Evolutionary conservation across 768 basidiomycete species (phyloP).

Genomic region (Flagelloscypha sp.): DNA sequence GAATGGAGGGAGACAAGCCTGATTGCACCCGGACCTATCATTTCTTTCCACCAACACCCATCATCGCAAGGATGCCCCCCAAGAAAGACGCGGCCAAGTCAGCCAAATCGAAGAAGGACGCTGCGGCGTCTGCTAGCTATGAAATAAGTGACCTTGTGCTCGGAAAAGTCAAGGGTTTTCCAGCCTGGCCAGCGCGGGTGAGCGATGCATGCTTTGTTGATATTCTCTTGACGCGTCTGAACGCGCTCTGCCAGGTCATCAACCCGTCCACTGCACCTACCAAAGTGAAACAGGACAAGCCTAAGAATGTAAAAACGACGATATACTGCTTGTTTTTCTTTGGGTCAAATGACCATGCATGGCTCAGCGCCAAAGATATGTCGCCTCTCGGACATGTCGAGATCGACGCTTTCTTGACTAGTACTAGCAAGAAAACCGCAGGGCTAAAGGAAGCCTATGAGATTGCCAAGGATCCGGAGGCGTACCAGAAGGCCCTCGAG

Average conservation of each 20-base stretch:
- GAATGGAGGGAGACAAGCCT: background rate
- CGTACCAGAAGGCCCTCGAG: constrained; percentile 48
- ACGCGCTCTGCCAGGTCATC: constrained; percentile 69
- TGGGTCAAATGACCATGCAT: constrained; percentile 47
- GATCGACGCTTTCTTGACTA: constrained; percentile 76
- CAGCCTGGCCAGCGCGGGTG: constrained; percentile 93
- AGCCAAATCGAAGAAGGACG: too few relatives aligned
- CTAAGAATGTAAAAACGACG: constrained; percentile 58
- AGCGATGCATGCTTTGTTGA: constrained; percentile 26
- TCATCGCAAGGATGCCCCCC: too few relatives aligned
- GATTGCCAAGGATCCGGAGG: constrained; percentile 64
- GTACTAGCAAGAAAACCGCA: constrained; percentile 66
- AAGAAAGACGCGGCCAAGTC: too few relatives aligned
- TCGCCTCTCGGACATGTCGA: constrained; percentile 68
- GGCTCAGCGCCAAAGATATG: constrained; percentile 78
- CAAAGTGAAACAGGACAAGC: constrained; percentile 60
- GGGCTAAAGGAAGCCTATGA: constrained; percentile 73
- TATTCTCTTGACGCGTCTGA: too few relatives aligned
- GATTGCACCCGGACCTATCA: too few relatives aligned
- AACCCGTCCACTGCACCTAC: constrained; percentile 61
- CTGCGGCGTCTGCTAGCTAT: too few relatives aligned
- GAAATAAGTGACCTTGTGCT: constrained; percentile 78
- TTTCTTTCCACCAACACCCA: too few relatives aligned
- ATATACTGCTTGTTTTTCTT: constrained; percentile 42
- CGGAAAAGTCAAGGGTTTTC: constrained; percentile 89